These are phyloP conservation scores for Wickerhamiella allomyrinae DNA, from an alignment of 805 yeast genomes.

Conservation along the genomic window DNA sequence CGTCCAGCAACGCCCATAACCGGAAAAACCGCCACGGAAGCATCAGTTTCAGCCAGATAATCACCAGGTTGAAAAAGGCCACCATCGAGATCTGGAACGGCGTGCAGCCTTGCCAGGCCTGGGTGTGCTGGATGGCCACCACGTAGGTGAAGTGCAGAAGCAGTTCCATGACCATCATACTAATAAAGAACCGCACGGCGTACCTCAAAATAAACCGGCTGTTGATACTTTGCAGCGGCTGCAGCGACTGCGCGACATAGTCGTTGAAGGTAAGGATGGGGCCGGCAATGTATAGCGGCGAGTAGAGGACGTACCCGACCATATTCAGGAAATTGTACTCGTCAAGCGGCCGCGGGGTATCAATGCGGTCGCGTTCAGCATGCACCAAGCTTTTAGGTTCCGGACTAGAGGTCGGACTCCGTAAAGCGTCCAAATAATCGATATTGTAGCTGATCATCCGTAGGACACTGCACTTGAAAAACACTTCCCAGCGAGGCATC, in stretches of 20 bases:
- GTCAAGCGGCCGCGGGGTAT: conserved; percentile 40
- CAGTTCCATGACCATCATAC: conserved; percentile 79
- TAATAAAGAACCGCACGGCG: conserved; percentile 52
- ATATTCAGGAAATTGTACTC: conserved; percentile 57
- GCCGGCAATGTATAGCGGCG: conserved; percentile 90
- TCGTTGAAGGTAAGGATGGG: conserved; percentile 91
- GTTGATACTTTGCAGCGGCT: conserved; percentile 43
- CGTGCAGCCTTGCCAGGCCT: conserved; percentile 79
- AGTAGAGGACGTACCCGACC: conserved; percentile 61
- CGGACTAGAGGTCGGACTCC: neutral
- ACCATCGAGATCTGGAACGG: conserved; percentile 93
- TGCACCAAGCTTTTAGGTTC: conserved; percentile 26
- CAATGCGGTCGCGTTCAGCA: conserved; percentile 18
- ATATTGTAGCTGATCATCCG: conserved; percentile 71
- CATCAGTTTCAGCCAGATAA: conserved; percentile 82
- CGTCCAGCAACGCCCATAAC: conserved; percentile 84
- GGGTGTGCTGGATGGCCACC: conserved; percentile 78
- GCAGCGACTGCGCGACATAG: conserved; percentile 49
- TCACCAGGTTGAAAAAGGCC: conserved; percentile 75
- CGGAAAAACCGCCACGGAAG: conserved; percentile 95
- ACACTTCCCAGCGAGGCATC: conserved; percentile 88
- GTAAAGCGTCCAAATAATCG: conserved; percentile 37
- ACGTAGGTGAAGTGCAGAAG: conserved; percentile 79
- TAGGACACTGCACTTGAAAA: conserved; percentile 76
- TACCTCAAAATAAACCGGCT: conserved; percentile 40